Conservation (phyloP, 192 early-diverging fungal genomes). For the Coemansia javaensis region DNA sequence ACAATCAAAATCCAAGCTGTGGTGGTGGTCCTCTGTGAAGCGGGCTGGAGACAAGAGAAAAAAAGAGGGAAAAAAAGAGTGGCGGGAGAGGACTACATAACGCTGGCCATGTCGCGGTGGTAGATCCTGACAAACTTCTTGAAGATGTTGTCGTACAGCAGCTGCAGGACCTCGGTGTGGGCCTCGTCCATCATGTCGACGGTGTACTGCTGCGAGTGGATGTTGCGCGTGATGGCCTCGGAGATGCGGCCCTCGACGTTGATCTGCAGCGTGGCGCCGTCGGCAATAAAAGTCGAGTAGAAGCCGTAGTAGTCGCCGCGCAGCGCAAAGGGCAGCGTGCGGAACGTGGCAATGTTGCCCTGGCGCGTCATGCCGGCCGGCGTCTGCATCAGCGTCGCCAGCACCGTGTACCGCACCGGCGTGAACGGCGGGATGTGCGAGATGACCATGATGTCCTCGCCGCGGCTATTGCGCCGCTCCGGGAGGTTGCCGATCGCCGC, state of each 20-base stretch:
- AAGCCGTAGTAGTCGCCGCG: constrained; percentile 53
- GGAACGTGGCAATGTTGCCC: constrained; percentile 46
- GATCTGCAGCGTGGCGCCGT: constrained; percentile 47
- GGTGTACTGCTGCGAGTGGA: constrained; percentile 49
- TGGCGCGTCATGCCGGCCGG: constrained; percentile 42
- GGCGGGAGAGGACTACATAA: constrained; percentile 18
- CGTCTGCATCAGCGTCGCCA: constrained; percentile 45
- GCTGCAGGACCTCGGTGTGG: constrained; percentile 51
- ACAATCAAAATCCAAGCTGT: too few relatives aligned
- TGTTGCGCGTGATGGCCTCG: constrained; percentile 38
- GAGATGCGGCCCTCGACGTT: constrained; percentile 48
- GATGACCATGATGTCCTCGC: constrained; percentile 49
- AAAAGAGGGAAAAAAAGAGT: not conserved
- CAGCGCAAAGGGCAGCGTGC: constrained; percentile 47
- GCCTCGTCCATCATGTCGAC: constrained; percentile 56
- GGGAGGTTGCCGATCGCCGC: constrained; percentile 47
- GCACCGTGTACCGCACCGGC: constrained; percentile 41
- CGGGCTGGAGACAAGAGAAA: not conserved
- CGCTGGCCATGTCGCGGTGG: constrained; percentile 43
- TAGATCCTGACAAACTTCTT: constrained; percentile 51
- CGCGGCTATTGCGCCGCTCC: constrained; percentile 44
- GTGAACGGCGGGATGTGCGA: constrained; percentile 50
- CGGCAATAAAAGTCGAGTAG: constrained; percentile 51
- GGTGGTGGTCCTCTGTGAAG: too few relatives aligned
- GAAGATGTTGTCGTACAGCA: constrained; percentile 54